Evolutionary conservation across 805 yeast genomes (phyloP).

Genomic region (Candida railenensis): DNA sequence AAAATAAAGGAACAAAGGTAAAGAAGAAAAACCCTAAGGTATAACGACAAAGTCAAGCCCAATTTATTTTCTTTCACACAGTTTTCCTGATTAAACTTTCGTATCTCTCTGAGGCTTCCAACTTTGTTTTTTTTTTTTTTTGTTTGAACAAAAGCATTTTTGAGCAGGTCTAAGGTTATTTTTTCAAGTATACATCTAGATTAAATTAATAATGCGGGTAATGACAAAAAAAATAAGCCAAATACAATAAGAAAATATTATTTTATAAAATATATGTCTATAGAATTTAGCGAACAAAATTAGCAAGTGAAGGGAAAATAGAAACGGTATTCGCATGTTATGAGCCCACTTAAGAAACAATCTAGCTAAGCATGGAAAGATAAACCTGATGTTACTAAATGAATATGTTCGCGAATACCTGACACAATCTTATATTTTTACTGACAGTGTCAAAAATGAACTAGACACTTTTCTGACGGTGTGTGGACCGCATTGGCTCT

Average conservation of each 20-base stretch:
- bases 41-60: no score
- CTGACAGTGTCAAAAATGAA: no score
- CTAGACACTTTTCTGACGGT: neutral
- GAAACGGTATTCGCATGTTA: neutral
- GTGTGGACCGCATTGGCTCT: neutral
- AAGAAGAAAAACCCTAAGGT: no score
- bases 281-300: neutral
- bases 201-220: neutral
- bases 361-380: neutral
- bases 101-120: neutral
- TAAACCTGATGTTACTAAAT: no score
- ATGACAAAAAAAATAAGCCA: neutral
- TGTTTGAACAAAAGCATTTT: neutral
- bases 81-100: no score
- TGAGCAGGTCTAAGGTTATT: neutral
- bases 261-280: no score
- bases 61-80: no score
- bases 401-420: neutral
- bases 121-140: no score
- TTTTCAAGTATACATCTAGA: neutral
- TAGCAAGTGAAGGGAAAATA: neutral
- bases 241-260: neutral
- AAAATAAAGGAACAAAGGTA: no score
- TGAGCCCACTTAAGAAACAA: neutral
- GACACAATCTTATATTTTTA: no score